Base-by-base conservation (phyloP, 192 early-diverging fungal species). In the Polychytrium aggregatum region DNA sequence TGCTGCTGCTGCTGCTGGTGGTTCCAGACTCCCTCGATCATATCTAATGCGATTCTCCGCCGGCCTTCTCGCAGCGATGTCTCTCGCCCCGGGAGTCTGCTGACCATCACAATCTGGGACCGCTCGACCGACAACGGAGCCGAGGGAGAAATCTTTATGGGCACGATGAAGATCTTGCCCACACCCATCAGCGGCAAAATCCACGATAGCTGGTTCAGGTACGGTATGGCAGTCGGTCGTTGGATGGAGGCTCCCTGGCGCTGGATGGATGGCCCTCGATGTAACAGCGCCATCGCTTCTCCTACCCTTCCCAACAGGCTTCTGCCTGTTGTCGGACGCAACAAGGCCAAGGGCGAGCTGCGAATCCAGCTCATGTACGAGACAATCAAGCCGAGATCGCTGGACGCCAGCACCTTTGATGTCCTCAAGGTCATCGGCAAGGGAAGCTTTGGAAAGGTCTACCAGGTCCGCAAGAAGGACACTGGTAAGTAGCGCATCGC, bases 391-490 rank as follows among this genome's bases (percentile, higher is more conserved):
- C 38, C 56, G 30, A 61, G 55, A 20, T 25, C 73, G 8, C 46
- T 76, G 16, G 26, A 33, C 36, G 57, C 65, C 7, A 68, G 74
- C 29, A 81, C 84, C 37, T 88, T 88, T 48, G 76, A 79, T 16
- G 70, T 85, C n/a, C 50, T 87, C 0, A 79, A 84, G 37, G 67
- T 86, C 0, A 64, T 88, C 26, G 86, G 86, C 2, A 78, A 79
- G 50, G 86, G 86, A 10, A 76, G 72, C 21, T 87, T 87, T 66
- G 86, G 86, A 33, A 87, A 86, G 45, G 86, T 88, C 11, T 70
- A 83, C 26, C 79, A 86, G 48, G 86, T 86, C 44, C 53, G 74
- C 29, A 88, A 88, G 44, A 82, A 75, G 53, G 83, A 88, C 53
- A 86, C 86, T 0, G 66, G 63, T 65, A 26, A 17, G 44, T 26